Base-by-base conservation (phyloP, 2,329 filamentous ascomycete genomes). In the Knoxdaviesia proteae region DNA sequence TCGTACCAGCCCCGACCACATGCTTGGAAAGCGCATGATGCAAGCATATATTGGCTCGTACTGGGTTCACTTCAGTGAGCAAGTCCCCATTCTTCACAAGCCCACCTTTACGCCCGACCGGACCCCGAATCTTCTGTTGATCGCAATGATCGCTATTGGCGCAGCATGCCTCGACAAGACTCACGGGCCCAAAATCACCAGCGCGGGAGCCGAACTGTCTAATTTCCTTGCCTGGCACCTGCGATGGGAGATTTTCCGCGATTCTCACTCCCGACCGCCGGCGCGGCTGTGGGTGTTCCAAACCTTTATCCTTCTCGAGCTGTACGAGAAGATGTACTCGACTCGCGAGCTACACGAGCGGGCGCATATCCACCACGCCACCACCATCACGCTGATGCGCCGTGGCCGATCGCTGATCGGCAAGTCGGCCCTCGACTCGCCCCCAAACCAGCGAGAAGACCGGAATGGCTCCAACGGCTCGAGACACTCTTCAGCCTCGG, bases 301-400 rank as follows among this genome's bases (percentile, higher is more conserved):
- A 56, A 79, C 88, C 1, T 63, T 96, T 42, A 65, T 96, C 5
- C 68, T 96, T 5, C 68, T 96, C 8, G 90, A 98, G 56, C 64
- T 94, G 0, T 96, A 93, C 53, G 90, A 98, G 62, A 98, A 98
- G 66, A 90, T 94, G 81, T 96, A 88, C 57, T 90, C 86, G 36
- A 94, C 88, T 0, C 73, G 87, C 48, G 79, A 84, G 45, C 65
- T 96, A 33, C 90, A 98, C 58, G 90, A 98, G 59, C 72, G 90
- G 49, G 88, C 88, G 1, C 88, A 96, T 52, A 94, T 96, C 39
- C 88, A 96, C 53, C 90, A 98, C 55, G 88, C 88, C 9, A 94
- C 88, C 0, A 94, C 87, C 0, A 76, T 98, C 48, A 94, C 87
- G 0, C 64, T 96, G 46, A 96, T 98, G 88, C 79, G 90, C 34